Evolutionary conservation across 805 yeast species (phyloP).

Genomic region (Cyberlindnera euphorbiiphila): DNA sequence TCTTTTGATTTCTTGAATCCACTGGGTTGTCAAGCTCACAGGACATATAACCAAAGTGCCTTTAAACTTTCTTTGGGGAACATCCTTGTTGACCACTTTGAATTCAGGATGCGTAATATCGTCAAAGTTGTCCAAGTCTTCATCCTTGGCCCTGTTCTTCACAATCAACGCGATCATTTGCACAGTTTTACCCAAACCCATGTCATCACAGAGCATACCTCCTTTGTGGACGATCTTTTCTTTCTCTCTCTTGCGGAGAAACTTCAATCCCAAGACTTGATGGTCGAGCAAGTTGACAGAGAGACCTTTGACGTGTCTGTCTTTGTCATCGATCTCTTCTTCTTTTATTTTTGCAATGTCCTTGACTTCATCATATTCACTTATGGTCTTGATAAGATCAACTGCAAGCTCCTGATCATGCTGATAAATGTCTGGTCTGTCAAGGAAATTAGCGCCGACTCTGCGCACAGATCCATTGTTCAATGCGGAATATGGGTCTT

Average conservation of each 20-base stretch:
- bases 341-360: constrained; percentile 15
- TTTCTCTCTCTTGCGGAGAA: constrained; percentile 38
- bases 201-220: constrained; percentile 77
- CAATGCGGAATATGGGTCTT: constrained; percentile 23
- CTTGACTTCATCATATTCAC: constrained; percentile 16
- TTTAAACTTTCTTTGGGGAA: constrained; percentile 21
- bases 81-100: constrained; percentile 4
- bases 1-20: constrained; percentile 64
- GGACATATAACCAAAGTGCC: constrained; percentile 69
- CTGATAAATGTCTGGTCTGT: constrained; percentile 9
- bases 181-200: constrained; percentile 87
- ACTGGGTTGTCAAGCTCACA: constrained; percentile 66
- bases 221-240: constrained; percentile 35
- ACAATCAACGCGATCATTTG: constrained; percentile 63
- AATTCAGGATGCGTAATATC: constrained; percentile 10
- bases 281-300: constrained; percentile 40
- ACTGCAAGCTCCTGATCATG: constrained; percentile 16
- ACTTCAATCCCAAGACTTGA: constrained; percentile 42
- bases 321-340: constrained; percentile 19
- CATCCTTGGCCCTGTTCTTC: constrained; percentile 27
- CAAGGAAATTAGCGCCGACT: constrained; percentile 21
- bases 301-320: constrained; percentile 34
- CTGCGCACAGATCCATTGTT: constrained; percentile 16
- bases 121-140: constrained; percentile 8
- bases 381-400: constrained; percentile 13